Base-by-base conservation (phyloP, 306 rosid genomes). In the Abrus pulchellus region DNA sequence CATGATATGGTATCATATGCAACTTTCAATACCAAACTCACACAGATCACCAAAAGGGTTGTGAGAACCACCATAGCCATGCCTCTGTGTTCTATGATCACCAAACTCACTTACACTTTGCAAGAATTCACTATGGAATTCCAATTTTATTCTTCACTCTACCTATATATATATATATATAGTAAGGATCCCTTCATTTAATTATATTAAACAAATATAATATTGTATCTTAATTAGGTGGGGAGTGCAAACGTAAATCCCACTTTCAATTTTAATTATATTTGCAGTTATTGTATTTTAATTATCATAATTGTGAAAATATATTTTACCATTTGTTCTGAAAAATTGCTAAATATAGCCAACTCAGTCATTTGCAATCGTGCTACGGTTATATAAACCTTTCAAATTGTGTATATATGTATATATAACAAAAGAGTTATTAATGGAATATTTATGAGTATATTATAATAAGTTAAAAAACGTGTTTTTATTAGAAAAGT, bases 1-100 rank as follows among this genome's bases (percentile, higher is more conserved):
- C 84, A 89, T 44, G 86, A 83, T 64, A 95, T 7, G 3, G 87
- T 88, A 9, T 86, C 90, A 71, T 85, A 89, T 1, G 75, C 86
- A 40, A 84, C 68, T 73, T 79, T 90, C 1, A 79, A 10, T 0
- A 91, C 9, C 36, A 87, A 52, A 64, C 78, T 56, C 40, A 87
- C 32, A 5, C 89, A 32, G 0, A 88, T 66, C 11, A 76, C 56
- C 9, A 89, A n/a, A 13, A 90, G 43, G 38, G 83, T 68, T 27
- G 85, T 45, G 2, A 92, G 20, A 45, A 88, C 57, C 63, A 85
- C 63, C 76, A 66, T 60, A 0, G 1, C 52, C 65, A 49, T 47
- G 20, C 20, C 20, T 20, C 20, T 20, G 20, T 20, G 20, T 20
- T 20, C 20, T 20, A 20, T 20, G 20, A 20, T 20, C 20, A 20